Evolutionary conservation across 495 filamentous ascomycete genomes (phyloP).

Genomic region (Choiromyces venosus): DNA sequence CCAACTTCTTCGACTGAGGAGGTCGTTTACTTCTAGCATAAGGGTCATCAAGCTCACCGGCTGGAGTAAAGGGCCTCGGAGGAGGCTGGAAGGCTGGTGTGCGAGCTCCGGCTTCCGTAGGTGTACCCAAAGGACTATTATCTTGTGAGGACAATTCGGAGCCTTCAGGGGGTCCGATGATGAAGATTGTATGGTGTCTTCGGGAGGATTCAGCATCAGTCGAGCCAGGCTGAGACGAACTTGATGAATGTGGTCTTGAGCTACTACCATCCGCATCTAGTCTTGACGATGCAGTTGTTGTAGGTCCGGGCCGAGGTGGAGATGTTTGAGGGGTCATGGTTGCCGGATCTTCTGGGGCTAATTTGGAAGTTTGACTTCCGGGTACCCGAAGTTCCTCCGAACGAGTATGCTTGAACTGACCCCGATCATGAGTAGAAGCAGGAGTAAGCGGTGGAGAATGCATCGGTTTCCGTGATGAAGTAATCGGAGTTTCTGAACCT

Average conservation of each 20-base stretch:
- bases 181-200: constrained; percentile 61
- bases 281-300: constrained; percentile 40
- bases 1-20: constrained; percentile 61
- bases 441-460: constrained; percentile 89
- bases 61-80: constrained; percentile 64
- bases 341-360: constrained; percentile 47
- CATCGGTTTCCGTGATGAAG: constrained; percentile 49
- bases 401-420: constrained; percentile 43
- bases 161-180: constrained; percentile 58
- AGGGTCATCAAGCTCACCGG: constrained; percentile 78
- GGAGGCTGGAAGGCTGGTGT: constrained; percentile 43
- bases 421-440: constrained; percentile 54
- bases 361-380: constrained; percentile 39
- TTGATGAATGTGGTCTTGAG: constrained; percentile 35
- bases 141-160: constrained; percentile 63
- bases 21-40: constrained; percentile 78
- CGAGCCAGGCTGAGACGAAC: constrained; percentile 28
- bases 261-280: constrained; percentile 11
- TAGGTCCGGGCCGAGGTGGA: constrained; percentile 48
- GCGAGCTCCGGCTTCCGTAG: constrained; percentile 54
- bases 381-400: constrained; percentile 34
- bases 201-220: constrained; percentile 41
- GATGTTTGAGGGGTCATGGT: constrained; percentile 63
- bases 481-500: constrained; percentile 37
- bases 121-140: constrained; percentile 56